Base-by-base conservation (phyloP, 768 basidiomycete species). In the Artomyces pyxidatus region DNA sequence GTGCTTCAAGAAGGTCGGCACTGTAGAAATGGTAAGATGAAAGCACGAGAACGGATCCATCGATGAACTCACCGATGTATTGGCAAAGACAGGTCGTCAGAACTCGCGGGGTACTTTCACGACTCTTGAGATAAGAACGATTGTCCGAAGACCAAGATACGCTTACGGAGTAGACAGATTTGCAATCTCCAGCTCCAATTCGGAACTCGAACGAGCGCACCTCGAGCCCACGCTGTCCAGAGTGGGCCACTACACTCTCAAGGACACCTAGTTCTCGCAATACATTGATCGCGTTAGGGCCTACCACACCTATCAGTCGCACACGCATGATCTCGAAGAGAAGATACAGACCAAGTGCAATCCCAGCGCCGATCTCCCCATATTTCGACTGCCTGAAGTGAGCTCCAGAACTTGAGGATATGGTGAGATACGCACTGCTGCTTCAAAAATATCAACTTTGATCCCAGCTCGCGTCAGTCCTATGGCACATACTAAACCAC, bases 281-380 rank as follows among this genome's bases (percentile, higher is more conserved):
- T 1, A 73, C 72, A 14, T 68, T 68, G 7, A 77, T 54, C 6
- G 73, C 74, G 57, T 80, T 80, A 2, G 75, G 69, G 1, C 77
- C 75, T 78, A 32, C 12, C n/a, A n/a, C n/a, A n/a, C n/a, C n/a
- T n/a, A n/a, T n/a, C n/a, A n/a, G n/a, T n/a, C n/a, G n/a, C n/a
- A n/a, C n/a, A n/a, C n/a, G n/a, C n/a, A n/a, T n/a, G n/a, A n/a
- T n/a, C n/a, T n/a, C n/a, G n/a, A n/a, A 19, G 26, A n/a, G 27
- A 16, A 23, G n/a, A 23, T n/a, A 19, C 32, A 11, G n/a, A 50
- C 19, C 39, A 37, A 23, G 26, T 5, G 16, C 42, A 41, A 45
- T 30, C 11, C 42, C 42, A 25, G 42, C 42, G 22, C 42, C 32
- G 23, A 44, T 23, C 25, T 27, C 43, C 7, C 43, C 29, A 28